phyloP scores from a whole-genome alignment of 2,329 filamentous ascomycete species.

The Neophaeococcomyces mojaviensis region DNA sequence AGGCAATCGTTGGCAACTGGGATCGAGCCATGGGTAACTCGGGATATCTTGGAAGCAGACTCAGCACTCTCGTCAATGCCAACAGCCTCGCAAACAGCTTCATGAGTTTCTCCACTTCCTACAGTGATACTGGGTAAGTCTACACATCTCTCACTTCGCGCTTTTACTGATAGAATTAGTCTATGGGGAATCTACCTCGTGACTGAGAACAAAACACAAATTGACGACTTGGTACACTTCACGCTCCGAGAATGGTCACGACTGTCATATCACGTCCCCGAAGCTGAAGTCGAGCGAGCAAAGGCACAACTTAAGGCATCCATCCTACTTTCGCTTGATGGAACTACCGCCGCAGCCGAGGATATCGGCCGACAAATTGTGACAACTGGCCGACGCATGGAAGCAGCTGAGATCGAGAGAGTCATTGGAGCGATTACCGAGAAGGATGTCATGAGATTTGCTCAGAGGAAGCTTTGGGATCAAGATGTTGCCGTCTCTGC shows the following conservation, averaged over 20 bases:
- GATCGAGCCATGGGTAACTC: constrained; percentile 98
- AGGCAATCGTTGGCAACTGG: constrained; percentile 99
- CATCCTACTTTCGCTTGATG: constrained; percentile 92
- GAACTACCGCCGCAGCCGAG: constrained; percentile 93
- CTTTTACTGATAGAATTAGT: constrained; percentile 46
- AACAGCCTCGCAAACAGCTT: constrained; percentile 98
- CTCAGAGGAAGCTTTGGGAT: constrained; percentile 93
- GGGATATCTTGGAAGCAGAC: constrained; percentile 94
- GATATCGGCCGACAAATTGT: constrained; percentile 98
- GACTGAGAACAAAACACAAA: constrained; percentile 73
- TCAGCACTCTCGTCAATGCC: constrained; percentile 88
- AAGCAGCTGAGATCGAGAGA: constrained; percentile 88
- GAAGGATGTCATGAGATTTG: constrained; percentile 96
- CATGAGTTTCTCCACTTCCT: constrained; percentile 99
- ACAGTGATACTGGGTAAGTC: constrained; percentile 93
- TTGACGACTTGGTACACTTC: constrained; percentile 98
- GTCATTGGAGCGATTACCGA: constrained; percentile 81
- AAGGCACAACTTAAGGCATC: constrained; percentile 99
- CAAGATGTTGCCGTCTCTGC: constrained; percentile 91
- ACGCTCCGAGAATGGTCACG: constrained; percentile 97
- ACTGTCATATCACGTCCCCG: constrained; percentile 77
- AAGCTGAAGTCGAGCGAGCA: constrained; percentile 92
- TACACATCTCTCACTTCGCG: background rate
- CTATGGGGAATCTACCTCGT: constrained; percentile 99
- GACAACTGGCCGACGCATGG: constrained; percentile 88